Percentiles rank a stretch among this genome's conserved stretches.
These are phyloP conservation scores for Aspergillus caelatus DNA, from an alignment of 2,329 filamentous ascomycete genomes.

Conservation along the genomic window DNA sequence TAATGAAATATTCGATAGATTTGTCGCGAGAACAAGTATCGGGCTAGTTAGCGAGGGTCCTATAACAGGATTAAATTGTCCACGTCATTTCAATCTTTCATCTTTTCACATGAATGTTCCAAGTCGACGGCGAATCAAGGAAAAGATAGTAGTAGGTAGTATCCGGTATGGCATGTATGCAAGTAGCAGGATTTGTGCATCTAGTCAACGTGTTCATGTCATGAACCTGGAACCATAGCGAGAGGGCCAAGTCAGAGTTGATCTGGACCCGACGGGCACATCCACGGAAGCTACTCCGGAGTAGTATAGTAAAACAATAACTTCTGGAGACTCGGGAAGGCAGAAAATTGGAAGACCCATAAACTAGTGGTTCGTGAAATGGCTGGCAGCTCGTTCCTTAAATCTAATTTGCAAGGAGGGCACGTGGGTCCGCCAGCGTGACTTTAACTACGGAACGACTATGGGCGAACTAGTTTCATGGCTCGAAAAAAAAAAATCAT, in stretches of 20 bases:
- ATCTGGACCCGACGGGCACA: background rate
- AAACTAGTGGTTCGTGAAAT: constrained; percentile 21
- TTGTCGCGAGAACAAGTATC: background rate
- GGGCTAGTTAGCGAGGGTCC: background rate
- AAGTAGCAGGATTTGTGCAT: background rate
- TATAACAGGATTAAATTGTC: background rate
- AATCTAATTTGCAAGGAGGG: constrained; percentile 22
- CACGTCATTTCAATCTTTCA: background rate
- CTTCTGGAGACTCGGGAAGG: constrained; percentile 13
- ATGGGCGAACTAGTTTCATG: background rate
- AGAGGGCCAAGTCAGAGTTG: background rate
- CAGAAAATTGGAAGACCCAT: constrained; percentile 15
- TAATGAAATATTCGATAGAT: background rate
- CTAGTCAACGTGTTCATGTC: background rate
- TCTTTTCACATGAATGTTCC: background rate
- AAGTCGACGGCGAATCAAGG: background rate
- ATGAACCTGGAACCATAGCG: constrained; percentile 1
- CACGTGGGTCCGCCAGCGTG: constrained; percentile 14
- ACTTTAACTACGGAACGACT: background rate
- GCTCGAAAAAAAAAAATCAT: background rate
- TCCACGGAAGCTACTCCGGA: background rate
- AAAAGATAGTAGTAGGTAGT: background rate
- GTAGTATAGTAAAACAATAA: constrained; percentile 8
- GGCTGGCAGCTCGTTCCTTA: constrained; percentile 14
- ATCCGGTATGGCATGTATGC: background rate